phyloP scores from a whole-genome alignment of 2,329 filamentous ascomycete species.

The Lizonia empirigonia region DNA sequence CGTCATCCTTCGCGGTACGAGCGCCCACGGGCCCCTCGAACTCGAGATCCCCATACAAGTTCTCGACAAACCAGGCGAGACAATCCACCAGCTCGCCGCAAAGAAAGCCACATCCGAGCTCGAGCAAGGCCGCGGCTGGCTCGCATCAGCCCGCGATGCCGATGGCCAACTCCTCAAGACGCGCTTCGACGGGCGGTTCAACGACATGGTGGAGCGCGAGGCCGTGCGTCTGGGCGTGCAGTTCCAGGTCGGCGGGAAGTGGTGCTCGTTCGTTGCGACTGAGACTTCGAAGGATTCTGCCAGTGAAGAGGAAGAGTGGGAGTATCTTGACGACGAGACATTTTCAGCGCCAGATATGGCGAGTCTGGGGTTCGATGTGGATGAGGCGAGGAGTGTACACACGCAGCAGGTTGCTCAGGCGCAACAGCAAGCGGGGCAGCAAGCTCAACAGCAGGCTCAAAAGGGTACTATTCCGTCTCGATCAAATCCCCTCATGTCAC shows the following conservation, averaged over 20 bases:
- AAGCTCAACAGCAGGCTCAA: neutral
- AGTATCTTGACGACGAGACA: constrained; percentile 33
- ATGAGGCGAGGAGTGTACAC: neutral
- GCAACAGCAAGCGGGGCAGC: neutral
- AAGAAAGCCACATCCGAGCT: constrained; percentile 71
- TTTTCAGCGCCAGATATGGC: neutral
- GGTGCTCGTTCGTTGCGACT: constrained; percentile 75
- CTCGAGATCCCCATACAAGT: constrained; percentile 67
- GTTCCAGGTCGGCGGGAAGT: constrained; percentile 71
- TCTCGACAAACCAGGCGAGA: constrained; percentile 55
- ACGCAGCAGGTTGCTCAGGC: too few species aligned
- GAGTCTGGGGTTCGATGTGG: too few species aligned
- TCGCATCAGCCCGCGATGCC: constrained; percentile 50
- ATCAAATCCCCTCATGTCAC: neutral
- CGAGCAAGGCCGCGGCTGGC: constrained; percentile 72
- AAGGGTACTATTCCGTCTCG: neutral
- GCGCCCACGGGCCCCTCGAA: constrained; percentile 62
- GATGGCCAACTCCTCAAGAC: constrained; percentile 47
- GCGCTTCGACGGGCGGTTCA: constrained; percentile 55
- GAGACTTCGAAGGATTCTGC: constrained; percentile 30
- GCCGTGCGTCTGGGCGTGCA: constrained; percentile 68
- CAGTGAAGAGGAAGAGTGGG: constrained; percentile 22
- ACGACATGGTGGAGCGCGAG: constrained; percentile 67
- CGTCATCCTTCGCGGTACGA: constrained; percentile 64
- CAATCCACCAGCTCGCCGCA: constrained; percentile 72